phyloP scores from a whole-genome alignment of 139 green algal genomes.

The Chlamydomonas urium region DNA sequence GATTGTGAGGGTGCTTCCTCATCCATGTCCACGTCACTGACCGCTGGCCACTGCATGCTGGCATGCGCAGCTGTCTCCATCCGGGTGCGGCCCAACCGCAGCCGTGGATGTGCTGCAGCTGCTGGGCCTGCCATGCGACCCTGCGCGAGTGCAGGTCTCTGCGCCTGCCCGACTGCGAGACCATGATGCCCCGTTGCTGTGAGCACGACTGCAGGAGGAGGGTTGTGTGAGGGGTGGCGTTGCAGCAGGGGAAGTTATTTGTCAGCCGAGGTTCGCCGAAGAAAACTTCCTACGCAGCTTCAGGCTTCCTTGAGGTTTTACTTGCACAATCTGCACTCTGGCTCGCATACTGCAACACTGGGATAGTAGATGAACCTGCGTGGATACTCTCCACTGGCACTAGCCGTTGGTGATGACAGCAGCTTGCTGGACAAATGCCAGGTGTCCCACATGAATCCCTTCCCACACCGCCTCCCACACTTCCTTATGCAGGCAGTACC shows the following conservation, averaged over 20 bases:
- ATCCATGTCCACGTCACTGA: too few species aligned
- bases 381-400: neutral
- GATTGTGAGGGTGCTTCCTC: too few species aligned
- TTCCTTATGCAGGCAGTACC: constrained; percentile 3
- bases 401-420: neutral
- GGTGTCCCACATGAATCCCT: neutral
- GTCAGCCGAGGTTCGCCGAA: too few species aligned
- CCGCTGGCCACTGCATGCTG: too few species aligned
- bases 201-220: neutral
- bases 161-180: neutral
- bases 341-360: neutral
- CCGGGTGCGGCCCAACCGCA: neutral
- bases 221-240: too few species aligned
- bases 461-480: neutral
- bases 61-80: too few species aligned
- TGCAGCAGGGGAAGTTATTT: too few species aligned
- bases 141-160: neutral
- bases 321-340: neutral
- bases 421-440: neutral
- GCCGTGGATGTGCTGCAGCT: neutral
- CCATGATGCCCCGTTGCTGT: constrained; percentile 1
- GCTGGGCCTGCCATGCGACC: neutral
- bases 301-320: neutral
- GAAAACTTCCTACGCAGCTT: neutral
- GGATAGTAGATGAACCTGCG: neutral